These are phyloP conservation scores for Andrographis paniculata DNA, from an alignment of 305 asterid genomes.

Conservation along the genomic window DNA sequence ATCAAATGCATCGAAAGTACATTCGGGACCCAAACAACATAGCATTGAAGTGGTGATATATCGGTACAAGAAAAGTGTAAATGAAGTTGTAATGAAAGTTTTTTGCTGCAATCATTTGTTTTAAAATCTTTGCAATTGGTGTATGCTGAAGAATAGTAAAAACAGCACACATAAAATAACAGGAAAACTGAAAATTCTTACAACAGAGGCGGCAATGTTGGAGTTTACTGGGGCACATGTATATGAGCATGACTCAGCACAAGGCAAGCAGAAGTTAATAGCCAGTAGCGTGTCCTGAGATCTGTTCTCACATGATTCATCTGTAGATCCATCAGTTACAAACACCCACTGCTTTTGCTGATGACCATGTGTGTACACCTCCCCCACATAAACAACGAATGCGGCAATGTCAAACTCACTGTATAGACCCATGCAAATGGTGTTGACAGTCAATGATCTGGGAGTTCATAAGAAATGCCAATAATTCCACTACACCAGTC, in stretches of 20 bases:
- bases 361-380: slow-evolving; percentile 47
- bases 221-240: slow-evolving; percentile 46
- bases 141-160: no score
- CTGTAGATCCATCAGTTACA: slow-evolving; percentile 62
- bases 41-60: no score
- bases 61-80: no score
- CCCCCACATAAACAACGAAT: slow-evolving; percentile 69
- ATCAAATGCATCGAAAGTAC: no score
- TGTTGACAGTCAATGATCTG: slow-evolving; percentile 14
- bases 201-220: slow-evolving; percentile 68
- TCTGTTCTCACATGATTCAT: slow-evolving; percentile 25
- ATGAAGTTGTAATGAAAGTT: no score
- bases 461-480: slow-evolving; percentile 15
- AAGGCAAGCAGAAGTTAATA: slow-evolving; percentile 57
- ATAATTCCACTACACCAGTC: slow-evolving; percentile 14
- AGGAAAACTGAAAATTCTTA: slow-evolving; percentile 20
- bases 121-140: no score
- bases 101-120: no score
- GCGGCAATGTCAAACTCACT: slow-evolving; percentile 95
- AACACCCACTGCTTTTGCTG: slow-evolving; percentile 90
- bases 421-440: slow-evolving; percentile 27
- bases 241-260: slow-evolving; percentile 21
- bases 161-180: no score
- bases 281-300: slow-evolving; percentile 58
- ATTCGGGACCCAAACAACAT: no score